These are phyloP conservation scores for Akanthomyces dipterigenus DNA, from an alignment of 2,329 filamentous ascomycete genomes.

Conservation along the genomic window DNA sequence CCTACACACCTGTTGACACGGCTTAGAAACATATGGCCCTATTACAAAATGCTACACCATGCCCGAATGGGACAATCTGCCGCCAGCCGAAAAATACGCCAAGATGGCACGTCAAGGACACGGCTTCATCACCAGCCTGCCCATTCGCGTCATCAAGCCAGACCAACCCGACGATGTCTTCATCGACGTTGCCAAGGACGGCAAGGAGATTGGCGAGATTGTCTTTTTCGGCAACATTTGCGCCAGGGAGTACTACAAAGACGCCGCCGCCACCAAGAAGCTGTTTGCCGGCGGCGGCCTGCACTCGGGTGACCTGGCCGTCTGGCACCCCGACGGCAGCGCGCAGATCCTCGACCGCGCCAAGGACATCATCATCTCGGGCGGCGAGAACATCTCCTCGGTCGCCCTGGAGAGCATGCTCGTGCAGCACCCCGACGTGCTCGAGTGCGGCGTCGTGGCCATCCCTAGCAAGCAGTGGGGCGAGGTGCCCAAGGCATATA, in stretches of 20 bases:
- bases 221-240: conserved; percentile 90
- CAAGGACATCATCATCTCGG: conserved; percentile 98
- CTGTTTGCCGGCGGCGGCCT: conserved; percentile 80
- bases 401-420: conserved; percentile 89
- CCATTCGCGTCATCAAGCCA: conserved; percentile 74
- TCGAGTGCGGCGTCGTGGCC: conserved; percentile 87
- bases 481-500: conserved; percentile 88
- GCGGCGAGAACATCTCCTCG: conserved; percentile 94
- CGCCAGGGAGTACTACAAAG: conserved; percentile 85
- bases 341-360: conserved; percentile 88
- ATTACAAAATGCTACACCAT: conserved; percentile 91
- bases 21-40: conserved; percentile 80
- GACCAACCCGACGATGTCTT: conserved; percentile 57
- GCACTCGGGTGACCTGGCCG: conserved; percentile 87
- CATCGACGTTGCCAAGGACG: conserved; percentile 41
- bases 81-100: conserved; percentile 69
- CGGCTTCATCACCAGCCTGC: conserved; percentile 77
- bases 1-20: background rate
- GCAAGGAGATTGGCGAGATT: conserved; percentile 50
- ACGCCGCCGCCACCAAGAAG: conserved; percentile 75
- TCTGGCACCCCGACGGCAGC: conserved; percentile 86
- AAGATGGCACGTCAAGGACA: conserved; percentile 93
- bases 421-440: conserved; percentile 76
- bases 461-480: conserved; percentile 89
- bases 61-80: conserved; percentile 73